These are phyloP conservation scores for Herpetospermum pedunculosum DNA, from an alignment of 306 rosid species.

Conservation along the genomic window DNA sequence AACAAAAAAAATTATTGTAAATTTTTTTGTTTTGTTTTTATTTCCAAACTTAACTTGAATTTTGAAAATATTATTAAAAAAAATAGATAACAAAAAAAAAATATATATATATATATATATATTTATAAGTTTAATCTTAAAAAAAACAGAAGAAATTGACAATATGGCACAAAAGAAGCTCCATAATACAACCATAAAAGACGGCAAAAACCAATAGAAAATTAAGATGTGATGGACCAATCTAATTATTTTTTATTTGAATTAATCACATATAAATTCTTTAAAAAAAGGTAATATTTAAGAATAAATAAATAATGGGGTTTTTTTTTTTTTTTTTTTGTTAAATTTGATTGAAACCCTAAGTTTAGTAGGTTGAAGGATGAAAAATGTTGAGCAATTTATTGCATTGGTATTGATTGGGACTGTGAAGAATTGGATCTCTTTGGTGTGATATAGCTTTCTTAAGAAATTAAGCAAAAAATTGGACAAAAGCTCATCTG, in stretches of 20 bases:
- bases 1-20: too few species aligned
- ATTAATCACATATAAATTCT: background rate
- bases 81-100: too few species aligned
- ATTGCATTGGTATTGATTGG: background rate
- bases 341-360: background rate
- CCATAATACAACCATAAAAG: background rate
- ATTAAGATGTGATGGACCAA: background rate
- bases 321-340: background rate
- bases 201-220: constrained; percentile 2
- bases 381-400: background rate
- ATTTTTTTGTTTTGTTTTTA: too few species aligned
- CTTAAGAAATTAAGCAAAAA: background rate
- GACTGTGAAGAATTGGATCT: background rate
- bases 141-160: too few species aligned
- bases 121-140: too few species aligned
- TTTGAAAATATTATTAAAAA: too few species aligned
- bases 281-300: background rate
- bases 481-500: background rate
- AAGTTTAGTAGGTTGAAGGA: background rate
- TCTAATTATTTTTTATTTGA: background rate
- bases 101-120: too few species aligned
- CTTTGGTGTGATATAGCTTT: background rate
- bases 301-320: background rate
- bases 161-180: background rate
- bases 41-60: too few species aligned